These are phyloP conservation scores for Prinsepia uniflora DNA, from an alignment of 306 rosid genomes.

Conservation along the genomic window DNA sequence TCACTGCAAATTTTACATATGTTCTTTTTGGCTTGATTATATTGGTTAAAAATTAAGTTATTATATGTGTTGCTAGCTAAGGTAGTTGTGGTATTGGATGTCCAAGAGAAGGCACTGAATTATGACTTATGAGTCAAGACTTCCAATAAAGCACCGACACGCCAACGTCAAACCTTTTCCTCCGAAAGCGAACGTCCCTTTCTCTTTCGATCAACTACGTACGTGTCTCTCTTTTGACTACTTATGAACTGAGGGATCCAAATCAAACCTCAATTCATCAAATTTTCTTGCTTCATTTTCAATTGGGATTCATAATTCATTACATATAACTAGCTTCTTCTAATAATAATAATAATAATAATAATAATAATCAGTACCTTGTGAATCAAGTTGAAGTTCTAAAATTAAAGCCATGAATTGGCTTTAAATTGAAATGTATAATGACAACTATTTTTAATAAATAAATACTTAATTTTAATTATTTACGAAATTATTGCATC, in stretches of 20 bases:
- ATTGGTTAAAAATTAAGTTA: neutral
- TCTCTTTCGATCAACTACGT: neutral
- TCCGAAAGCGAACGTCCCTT: neutral
- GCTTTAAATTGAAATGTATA: too few species aligned
- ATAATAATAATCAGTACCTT: neutral
- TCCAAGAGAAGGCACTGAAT: neutral
- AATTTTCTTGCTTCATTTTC: neutral
- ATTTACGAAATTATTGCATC: neutral
- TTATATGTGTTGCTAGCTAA: neutral
- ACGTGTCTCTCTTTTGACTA: neutral
- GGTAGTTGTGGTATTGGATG: constrained; percentile 3
- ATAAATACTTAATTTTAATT: too few species aligned
- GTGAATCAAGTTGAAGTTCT: too few species aligned
- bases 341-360: neutral
- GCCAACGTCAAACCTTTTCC: constrained; percentile 11
- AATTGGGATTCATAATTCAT: neutral
- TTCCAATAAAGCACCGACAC: constrained; percentile 25
- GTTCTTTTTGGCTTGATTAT: too few species aligned
- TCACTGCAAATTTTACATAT: too few species aligned
- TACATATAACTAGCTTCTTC: too few species aligned
- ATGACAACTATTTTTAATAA: too few species aligned
- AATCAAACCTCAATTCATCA: neutral
- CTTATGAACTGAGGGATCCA: too few species aligned
- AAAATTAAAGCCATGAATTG: too few species aligned
- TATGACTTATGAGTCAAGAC: neutral